Evolutionary conservation across 768 basidiomycete species (phyloP), one percentile per base, ranked within the genome.

Genomic region (Fomitopsis pulvina): DNA sequence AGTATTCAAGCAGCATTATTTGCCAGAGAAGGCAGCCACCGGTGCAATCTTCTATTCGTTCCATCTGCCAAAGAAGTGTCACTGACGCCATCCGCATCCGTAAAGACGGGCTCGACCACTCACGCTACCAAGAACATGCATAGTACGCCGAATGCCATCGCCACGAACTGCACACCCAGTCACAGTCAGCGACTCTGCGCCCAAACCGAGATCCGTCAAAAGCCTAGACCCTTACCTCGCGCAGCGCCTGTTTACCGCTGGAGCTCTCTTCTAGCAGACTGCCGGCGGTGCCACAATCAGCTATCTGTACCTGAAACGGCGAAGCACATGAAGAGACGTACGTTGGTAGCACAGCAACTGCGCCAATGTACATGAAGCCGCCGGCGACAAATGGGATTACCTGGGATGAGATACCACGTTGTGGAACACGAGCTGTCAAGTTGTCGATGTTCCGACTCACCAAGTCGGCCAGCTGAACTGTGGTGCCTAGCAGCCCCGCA

Each of bases 41-140:
- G n/a, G n/a, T n/a, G n/a, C n/a, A n/a, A n/a, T n/a, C 34, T 37
- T 37, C 45, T 78, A 88, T 69, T 89, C 87, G 63, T 89, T 87
- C 87, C 87, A 88, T 58, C 86, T 87, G 64, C 43, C 53, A 27
- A 52, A 51, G 44, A 52, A 49, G 48, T 40, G 47, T 51, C 37
- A 47, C 47, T 48, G 55, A 54, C 44, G 48, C 48, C 34, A 37
- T 37, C 18, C 6, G 34, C 34, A 5, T 37, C 26, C 51, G 3
- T 43, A 37, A 45, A 42, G 38, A n/a, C 27, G 40, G 24, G 29
- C n/a, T 54, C 28, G 37, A 41, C 16, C 54, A 44, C 54, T 16
- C 38, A 92, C 87, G 89, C 89, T 64, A 92, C 89, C 63, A 87
- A 65, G 66, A 91, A 85, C 92, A 95, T 95, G 73, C 91, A 93